Evolutionary conservation across 352 stramenopile species (phyloP).

Genomic region (Phytophthora pini): DNA sequence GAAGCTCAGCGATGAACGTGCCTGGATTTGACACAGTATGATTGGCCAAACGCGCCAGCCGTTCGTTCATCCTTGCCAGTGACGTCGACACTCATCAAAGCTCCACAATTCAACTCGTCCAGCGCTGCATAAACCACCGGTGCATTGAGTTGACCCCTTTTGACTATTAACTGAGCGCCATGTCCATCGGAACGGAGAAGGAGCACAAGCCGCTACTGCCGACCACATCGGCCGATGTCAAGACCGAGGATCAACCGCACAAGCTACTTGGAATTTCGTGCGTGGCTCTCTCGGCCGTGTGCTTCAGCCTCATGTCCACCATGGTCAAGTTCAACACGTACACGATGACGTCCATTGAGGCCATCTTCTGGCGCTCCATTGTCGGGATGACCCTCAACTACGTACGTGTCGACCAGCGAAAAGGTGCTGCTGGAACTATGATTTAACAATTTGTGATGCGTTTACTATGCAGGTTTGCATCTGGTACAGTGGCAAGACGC

Average conservation of each 20-base stretch:
- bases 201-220: constrained; percentile 43
- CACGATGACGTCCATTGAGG: constrained; percentile 81
- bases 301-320: constrained; percentile 86
- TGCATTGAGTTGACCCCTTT: constrained; percentile 1
- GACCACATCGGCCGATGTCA: constrained; percentile 23
- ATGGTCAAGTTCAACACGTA: constrained; percentile 82
- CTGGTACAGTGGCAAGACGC: constrained; percentile 54
- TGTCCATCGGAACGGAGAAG: constrained; percentile 36
- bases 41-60: constrained; percentile 30
- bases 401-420: constrained; percentile 33
- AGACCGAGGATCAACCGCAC: constrained; percentile 46
- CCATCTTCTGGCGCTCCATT: constrained; percentile 79
- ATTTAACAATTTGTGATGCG: not conserved
- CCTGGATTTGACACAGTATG: not conserved
- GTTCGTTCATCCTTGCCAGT: not conserved
- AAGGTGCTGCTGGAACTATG: not conserved
- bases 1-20: constrained; percentile 2
- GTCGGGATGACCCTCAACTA: constrained; percentile 68
- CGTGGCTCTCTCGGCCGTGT: constrained; percentile 77
- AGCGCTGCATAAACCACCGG: not conserved
- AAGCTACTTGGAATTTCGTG: constrained; percentile 65
- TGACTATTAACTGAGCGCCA: constrained; percentile 5
- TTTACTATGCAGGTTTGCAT: constrained; percentile 31
- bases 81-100: constrained; percentile 26
- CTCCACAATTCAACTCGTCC: constrained; percentile 18